A percentile compares a stretch with the other conserved stretches of the same genome.
Conservation (phyloP, 2,329 filamentous ascomycete genomes). For the Colletotrichum shisoi region DNA sequence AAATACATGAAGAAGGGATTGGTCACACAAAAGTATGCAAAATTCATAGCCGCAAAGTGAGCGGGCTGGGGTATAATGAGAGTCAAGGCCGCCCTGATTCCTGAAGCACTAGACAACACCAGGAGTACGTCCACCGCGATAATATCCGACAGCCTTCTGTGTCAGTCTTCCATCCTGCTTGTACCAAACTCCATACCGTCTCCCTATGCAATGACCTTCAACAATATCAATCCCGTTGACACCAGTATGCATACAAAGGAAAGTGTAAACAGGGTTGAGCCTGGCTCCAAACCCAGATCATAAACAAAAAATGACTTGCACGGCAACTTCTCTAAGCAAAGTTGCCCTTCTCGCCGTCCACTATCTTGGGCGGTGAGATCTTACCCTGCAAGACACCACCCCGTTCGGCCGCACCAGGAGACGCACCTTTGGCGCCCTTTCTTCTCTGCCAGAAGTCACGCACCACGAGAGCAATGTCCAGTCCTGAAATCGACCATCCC, state of each 20-base stretch:
- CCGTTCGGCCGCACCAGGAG: neutral
- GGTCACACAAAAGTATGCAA: neutral
- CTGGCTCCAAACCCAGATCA: conserved; percentile 17
- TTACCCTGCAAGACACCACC: conserved; percentile 14
- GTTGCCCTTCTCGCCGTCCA: conserved; percentile 15
- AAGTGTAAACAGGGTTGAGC: neutral
- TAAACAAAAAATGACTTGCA: accelerated
- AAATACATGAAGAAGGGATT: neutral
- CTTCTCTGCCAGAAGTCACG: conserved; percentile 17
- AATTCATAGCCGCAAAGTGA: conserved; percentile 19
- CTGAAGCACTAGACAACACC: conserved; percentile 1
- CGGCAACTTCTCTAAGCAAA: neutral
- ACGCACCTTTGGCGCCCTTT: conserved; percentile 2
- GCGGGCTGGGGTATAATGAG: conserved; percentile 33
- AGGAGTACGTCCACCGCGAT: conserved; percentile 9
- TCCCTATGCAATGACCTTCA: neutral
- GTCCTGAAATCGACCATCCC: conserved; percentile 40
- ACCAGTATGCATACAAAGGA: neutral
- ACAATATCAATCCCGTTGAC: neutral
- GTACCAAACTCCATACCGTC: neutral
- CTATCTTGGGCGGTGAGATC: neutral
- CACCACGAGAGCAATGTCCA: conserved; percentile 41
- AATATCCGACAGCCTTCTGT: neutral
- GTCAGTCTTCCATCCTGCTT: neutral
- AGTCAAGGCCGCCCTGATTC: conserved; percentile 19